These are phyloP conservation scores for Kluyveromyces aestuarii DNA, from an alignment of 805 yeast species.

Conservation along the genomic window DNA sequence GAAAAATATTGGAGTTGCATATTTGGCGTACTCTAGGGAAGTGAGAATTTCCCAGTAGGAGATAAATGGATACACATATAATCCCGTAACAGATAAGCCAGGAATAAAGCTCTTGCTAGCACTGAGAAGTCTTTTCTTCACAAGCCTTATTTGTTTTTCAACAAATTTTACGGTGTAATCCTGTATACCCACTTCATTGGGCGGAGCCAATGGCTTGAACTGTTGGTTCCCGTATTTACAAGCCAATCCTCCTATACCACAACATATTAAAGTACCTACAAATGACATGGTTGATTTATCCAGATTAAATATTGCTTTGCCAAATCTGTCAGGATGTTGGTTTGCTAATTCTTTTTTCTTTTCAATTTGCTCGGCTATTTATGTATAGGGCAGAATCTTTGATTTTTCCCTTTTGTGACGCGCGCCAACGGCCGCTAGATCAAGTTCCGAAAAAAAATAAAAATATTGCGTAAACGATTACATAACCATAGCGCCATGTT, in stretches of 20 bases:
- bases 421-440: not conserved
- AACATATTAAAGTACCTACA: constrained; percentile 20
- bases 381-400: not conserved
- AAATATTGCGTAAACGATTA: too few relatives aligned
- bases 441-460: too few relatives aligned
- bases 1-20: constrained; percentile 2
- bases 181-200: constrained; percentile 2
- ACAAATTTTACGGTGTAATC: constrained; percentile 10
- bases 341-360: too few relatives aligned
- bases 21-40: not conserved
- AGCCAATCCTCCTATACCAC: constrained; percentile 23
- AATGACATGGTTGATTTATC: constrained; percentile 20
- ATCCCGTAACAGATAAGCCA: constrained; percentile 15
- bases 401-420: not conserved
- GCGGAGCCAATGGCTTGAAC: not conserved
- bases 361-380: too few relatives aligned
- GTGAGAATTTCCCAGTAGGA: constrained; percentile 3
- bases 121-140: constrained; percentile 7
- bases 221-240: constrained; percentile 22
- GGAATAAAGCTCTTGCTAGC: constrained; percentile 15
- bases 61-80: constrained; percentile 18
- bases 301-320: too few relatives aligned
- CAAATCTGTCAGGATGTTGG: too few relatives aligned
- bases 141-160: constrained; percentile 8
- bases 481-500: too few relatives aligned